Conservation (phyloP, 495 filamentous ascomycete genomes). For the Talaromyces adpressus region DNA sequence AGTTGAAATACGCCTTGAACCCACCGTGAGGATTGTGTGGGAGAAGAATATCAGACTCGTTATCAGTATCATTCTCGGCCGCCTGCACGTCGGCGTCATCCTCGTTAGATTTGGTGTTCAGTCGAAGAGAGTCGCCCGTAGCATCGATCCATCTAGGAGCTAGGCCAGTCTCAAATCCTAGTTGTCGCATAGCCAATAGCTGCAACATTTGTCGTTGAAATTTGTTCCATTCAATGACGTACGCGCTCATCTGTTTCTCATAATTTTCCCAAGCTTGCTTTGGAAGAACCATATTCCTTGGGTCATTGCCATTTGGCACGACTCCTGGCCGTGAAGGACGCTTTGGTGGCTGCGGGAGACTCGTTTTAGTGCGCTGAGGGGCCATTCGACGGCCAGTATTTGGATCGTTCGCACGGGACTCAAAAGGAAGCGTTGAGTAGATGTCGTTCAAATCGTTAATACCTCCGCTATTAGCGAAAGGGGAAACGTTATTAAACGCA, state of each 20-base stretch:
- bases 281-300: slow-evolving; percentile 23
- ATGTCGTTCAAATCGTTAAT: slow-evolving; percentile 63
- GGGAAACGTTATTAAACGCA: slow-evolving; percentile 59
- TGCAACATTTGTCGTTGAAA: slow-evolving; percentile 59
- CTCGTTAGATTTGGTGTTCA: slow-evolving; percentile 19
- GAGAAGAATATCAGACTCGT: slow-evolving; percentile 22
- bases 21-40: slow-evolving; percentile 32
- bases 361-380: slow-evolving; percentile 32
- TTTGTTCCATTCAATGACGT: slow-evolving; percentile 60
- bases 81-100: slow-evolving; percentile 12
- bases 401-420: slow-evolving; percentile 46
- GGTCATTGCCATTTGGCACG: slow-evolving; percentile 15
- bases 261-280: slow-evolving; percentile 52
- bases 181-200: slow-evolving; percentile 61
- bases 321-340: slow-evolving; percentile 34
- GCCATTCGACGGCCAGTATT: slow-evolving; percentile 18
- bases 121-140: slow-evolving; percentile 38
- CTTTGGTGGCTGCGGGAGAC: slow-evolving; percentile 57
- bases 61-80: slow-evolving; percentile 13
- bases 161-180: slow-evolving; percentile 40
- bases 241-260: slow-evolving; percentile 52
- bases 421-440: slow-evolving; percentile 61
- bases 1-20: slow-evolving; percentile 50
- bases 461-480: slow-evolving; percentile 50
- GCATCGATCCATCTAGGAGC: slow-evolving; percentile 50